Evolutionary conservation across 2,329 filamentous ascomycete species (phyloP), one percentile per base, ranked within the genome.

Genomic region (Chaetomiaceae sp.): DNA sequence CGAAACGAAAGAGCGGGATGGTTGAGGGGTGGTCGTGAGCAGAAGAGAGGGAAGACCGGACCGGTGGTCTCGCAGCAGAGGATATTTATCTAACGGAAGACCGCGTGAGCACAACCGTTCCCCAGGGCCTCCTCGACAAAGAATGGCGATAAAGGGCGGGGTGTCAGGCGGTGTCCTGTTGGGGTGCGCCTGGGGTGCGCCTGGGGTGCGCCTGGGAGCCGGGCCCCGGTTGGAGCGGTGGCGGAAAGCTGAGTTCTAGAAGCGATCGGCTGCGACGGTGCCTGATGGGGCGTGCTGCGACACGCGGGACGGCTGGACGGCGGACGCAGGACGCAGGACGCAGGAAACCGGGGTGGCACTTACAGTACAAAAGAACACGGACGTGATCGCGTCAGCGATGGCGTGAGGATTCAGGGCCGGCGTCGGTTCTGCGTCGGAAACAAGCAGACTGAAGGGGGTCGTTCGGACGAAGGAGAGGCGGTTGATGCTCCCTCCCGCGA

Each of bases 161-260:
- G 41, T 9, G 6, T 24, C 19, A 27, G 38, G 37, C 29, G 40
- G 15, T 14, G 22, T 20, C n/a, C n/a, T n/a, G n/a, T n/a, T n/a
- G n/a, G n/a, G n/a, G n/a, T n/a, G n/a, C n/a, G n/a, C n/a, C n/a
- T n/a, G 19, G 27, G 27, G 24, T 22, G 33, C 34, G 38, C 43
- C 48, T 33, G 12, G 34, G 20, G 22, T 50, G 43, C 43, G 43
- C 26, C 35, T 50, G 22, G 6, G 9, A 5, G 6, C 22, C 6
- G 9, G 22, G 9, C 9, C 22, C 6, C 6, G 22, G 22, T 24
- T 24, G 5, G 30, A 43, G 48, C 48, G 48, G 48, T 50, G 48
- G 48, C 48, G 42, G 42, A 37, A 46, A 33, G 24, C 38, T 30
- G n/a, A 19, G 30, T 49, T 46, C 48, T 36, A 42, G 48, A 47